These are phyloP conservation scores for Lipomyces kockii DNA, from an alignment of 805 yeast genomes.

Conservation along the genomic window DNA sequence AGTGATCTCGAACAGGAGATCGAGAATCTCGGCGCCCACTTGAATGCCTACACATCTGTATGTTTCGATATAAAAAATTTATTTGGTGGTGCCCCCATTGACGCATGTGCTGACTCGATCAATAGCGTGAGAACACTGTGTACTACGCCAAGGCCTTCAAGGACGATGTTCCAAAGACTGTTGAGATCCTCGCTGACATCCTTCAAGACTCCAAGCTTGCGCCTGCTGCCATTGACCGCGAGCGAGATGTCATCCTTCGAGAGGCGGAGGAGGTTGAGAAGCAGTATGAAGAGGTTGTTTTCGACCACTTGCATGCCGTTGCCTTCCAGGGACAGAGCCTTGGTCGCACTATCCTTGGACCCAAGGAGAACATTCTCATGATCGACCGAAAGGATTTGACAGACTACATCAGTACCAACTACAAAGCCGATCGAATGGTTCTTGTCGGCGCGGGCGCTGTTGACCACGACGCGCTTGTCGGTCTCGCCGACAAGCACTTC, in stretches of 20 bases:
- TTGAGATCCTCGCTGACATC: constrained; percentile 87
- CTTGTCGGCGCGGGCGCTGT: constrained; percentile 95
- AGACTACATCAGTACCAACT: constrained; percentile 80
- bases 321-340: constrained; percentile 89
- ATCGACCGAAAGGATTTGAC: constrained; percentile 77
- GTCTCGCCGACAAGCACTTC: constrained; percentile 75
- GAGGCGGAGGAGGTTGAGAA: constrained; percentile 98
- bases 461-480: constrained; percentile 80
- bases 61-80: not conserved
- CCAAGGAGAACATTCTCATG: constrained; percentile 82
- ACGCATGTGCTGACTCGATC: constrained; percentile 4
- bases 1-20: constrained; percentile 85
- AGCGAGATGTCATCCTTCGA: constrained; percentile 92
- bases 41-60: constrained; percentile 92
- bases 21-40: constrained; percentile 94
- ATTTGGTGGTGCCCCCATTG: not conserved
- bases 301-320: constrained; percentile 93
- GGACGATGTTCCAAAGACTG: constrained; percentile 79
- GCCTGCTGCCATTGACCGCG: constrained; percentile 85
- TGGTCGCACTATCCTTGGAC: constrained; percentile 96
- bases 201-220: constrained; percentile 85
- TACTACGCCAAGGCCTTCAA: constrained; percentile 89
- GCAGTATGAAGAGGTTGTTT: constrained; percentile 97
- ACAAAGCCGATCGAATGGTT: constrained; percentile 97
- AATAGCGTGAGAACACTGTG: constrained; percentile 85